Evolutionary conservation across 352 stramenopile species (phyloP), one percentile per base, ranked within the genome.

Genomic region (Globisporangium nodosum): DNA sequence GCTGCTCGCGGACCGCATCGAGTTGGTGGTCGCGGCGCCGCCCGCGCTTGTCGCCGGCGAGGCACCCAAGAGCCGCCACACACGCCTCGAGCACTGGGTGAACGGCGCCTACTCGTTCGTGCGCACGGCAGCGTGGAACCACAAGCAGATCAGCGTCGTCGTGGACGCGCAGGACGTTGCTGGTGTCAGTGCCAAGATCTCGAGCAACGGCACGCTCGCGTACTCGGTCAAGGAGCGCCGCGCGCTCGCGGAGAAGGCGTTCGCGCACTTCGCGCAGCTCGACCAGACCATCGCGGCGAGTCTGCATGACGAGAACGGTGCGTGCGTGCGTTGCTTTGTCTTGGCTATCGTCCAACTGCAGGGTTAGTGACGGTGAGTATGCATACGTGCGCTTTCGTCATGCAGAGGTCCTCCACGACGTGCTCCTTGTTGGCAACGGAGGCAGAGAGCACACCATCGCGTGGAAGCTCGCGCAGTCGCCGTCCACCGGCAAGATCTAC

Each of bases 381-480:
- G 24, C 24, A 27, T 27, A 3, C 24, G 42, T 31, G 7, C 9
- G 0, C 20, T 31, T 3, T 52, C 56, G 13, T 24, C 24, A 20
- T 31, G 12, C 46, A 66, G 78, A 83, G 27, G 48, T 79, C 2
- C 72, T 93, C 53, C 85, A 92, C 60, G 81, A 91, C 60, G 85
- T 98, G 50, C 73, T 98, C 35, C 84, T 98, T 21, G 76, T 98
- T 9, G 95, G 95, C 58, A 83, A 81, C 62, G 95, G 95, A 51
- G 95, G 95, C 52, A 80, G 95, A 27, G 95, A 98, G 64, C 94
- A 98, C 66, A 81, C 95, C n/a, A 97, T 98, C 52, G 92, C 90
- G 3, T 95, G 90, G 78, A 98, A 97, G 68, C 70, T 98, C 42
- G 85, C 88, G 27, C 85, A 94, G 56, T 96, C 84, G 21, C 61